phyloP scores from a whole-genome alignment of 495 filamentous ascomycete genomes.

The Podospora didyma region DNA sequence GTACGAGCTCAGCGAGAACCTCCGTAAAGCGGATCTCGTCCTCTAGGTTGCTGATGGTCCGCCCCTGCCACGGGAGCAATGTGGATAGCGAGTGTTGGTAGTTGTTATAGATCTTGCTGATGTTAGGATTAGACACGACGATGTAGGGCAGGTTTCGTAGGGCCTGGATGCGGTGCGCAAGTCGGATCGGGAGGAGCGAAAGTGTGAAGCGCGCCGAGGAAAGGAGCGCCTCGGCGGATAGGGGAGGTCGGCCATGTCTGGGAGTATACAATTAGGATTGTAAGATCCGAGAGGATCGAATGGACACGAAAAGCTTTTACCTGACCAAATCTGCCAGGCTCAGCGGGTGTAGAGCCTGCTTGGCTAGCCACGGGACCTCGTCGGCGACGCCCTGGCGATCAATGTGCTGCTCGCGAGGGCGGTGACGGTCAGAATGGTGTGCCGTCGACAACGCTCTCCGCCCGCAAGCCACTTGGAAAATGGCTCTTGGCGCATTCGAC shows the following conservation, averaged over 20 bases:
- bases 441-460: conserved; percentile 4
- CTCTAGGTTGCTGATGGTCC: conserved; percentile 71
- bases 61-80: conserved; percentile 76
- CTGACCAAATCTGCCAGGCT: conserved; percentile 85
- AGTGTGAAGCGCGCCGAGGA: conserved; percentile 93
- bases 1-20: conserved; percentile 86
- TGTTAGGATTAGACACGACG: conserved; percentile 91
- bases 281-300: background rate
- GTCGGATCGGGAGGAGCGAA: conserved; percentile 84
- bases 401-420: conserved; percentile 2
- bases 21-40: conserved; percentile 89
- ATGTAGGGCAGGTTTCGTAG: conserved; percentile 94
- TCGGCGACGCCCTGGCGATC: conserved; percentile 43
- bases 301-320: conserved; percentile 40
- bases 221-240: conserved; percentile 73
- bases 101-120: conserved; percentile 88
- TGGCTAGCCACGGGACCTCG: conserved; percentile 73
- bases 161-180: conserved; percentile 89
- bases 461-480: conserved; percentile 3
- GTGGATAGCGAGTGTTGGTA: conserved; percentile 90
- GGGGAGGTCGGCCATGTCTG: conserved; percentile 86
- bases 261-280: background rate
- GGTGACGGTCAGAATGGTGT: conserved; percentile 1
- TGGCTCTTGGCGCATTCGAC: conserved; percentile 27
- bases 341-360: conserved; percentile 72